A percentile compares a stretch with the other conserved stretches of the same genome.
phyloP scores from a whole-genome alignment of 805 yeast species.

The Komagataella mondaviorum region DNA sequence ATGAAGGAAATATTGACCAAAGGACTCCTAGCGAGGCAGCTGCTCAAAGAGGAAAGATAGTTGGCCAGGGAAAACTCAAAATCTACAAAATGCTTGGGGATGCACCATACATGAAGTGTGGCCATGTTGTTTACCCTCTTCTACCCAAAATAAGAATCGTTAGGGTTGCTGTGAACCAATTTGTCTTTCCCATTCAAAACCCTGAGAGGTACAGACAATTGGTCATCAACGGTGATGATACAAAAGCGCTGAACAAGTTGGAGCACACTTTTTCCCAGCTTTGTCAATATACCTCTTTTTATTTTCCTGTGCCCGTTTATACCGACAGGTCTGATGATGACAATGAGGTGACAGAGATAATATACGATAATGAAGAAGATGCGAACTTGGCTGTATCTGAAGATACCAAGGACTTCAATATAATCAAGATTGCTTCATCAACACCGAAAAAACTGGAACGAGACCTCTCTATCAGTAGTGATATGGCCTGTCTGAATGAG shows the following conservation, averaged over 20 bases:
- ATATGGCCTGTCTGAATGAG: background rate
- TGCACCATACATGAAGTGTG: constrained; percentile 50
- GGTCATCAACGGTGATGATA: constrained; percentile 20
- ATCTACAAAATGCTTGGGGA: constrained; percentile 44
- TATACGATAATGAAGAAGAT: background rate
- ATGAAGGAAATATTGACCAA: background rate
- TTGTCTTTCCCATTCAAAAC: constrained; percentile 52
- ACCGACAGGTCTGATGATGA: background rate
- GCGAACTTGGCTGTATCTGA: background rate
- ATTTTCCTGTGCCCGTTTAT: constrained; percentile 1
- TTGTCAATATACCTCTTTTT: constrained; percentile 11
- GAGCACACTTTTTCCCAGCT: constrained; percentile 9
- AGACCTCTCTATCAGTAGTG: background rate
- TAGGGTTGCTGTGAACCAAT: constrained; percentile 31
- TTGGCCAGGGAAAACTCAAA: constrained; percentile 49
- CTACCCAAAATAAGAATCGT: constrained; percentile 49
- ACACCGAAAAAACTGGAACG: background rate
- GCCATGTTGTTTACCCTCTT: constrained; percentile 61
- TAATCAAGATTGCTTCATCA: background rate
- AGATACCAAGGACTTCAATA: background rate
- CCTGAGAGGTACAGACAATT: constrained; percentile 70
- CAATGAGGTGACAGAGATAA: background rate
- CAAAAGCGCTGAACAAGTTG: constrained; percentile 13
- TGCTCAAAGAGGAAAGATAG: constrained; percentile 23
- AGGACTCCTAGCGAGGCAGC: constrained; percentile 2